phyloP scores from a whole-genome alignment of 345 rosid genomes.

The Ricinus communis region DNA sequence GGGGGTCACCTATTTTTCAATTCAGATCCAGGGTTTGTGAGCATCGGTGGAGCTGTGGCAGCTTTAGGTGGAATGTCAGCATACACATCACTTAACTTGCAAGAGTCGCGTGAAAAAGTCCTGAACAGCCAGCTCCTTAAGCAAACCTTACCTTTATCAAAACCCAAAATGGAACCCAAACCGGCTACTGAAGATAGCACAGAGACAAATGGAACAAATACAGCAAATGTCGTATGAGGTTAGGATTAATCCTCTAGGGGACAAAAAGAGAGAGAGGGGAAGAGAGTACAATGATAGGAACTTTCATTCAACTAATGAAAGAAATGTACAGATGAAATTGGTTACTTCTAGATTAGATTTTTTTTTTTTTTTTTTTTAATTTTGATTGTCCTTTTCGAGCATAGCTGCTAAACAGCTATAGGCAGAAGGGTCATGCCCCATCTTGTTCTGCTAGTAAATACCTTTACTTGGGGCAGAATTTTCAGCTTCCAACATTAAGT shows the following conservation, averaged over 20 bases:
- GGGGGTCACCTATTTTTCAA: constrained; percentile 74
- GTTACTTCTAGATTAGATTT: too few species aligned
- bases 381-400: too few species aligned
- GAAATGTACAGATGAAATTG: not conserved
- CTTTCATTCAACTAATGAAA: not conserved
- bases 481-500: too few species aligned
- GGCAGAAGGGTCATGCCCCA: too few species aligned
- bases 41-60: constrained; percentile 73
- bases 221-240: constrained; percentile 11
- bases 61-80: constrained; percentile 83
- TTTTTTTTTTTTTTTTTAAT: too few species aligned
- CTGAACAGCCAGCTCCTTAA: constrained; percentile 43
- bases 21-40: constrained; percentile 73
- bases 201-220: not conserved
- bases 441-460: too few species aligned
- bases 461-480: too few species aligned
- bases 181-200: constrained; percentile 25
- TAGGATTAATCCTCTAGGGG: not conserved
- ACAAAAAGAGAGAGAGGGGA: too few species aligned
- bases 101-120: constrained; percentile 34
- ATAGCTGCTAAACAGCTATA: too few species aligned
- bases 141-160: constrained; percentile 33
- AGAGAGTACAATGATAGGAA: not conserved
- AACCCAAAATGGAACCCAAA: constrained; percentile 33
- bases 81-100: constrained; percentile 64